Evolutionary conservation across 1,139 yeast genomes (phyloP), one percentile per base, ranked within the genome.

Genomic region (Yamadazyma trypodendri): DNA sequence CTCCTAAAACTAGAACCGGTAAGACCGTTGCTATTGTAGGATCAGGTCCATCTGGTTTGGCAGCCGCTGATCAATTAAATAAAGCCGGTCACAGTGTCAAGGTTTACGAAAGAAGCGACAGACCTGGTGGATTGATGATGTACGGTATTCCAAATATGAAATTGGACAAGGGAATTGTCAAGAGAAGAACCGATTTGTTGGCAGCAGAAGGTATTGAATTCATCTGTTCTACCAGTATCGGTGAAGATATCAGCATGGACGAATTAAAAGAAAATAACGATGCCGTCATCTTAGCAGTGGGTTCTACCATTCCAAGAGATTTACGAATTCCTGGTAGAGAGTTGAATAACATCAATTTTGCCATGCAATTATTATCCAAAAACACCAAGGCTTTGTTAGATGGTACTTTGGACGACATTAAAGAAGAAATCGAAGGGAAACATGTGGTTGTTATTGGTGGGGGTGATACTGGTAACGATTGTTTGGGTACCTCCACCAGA

Each of bases 131-230:
- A 40, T 75, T 92, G 60, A 68, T 92, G 68, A 92, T 92, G 97
- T 92, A 92, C 63, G 98, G 98, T 78, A 92, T 92, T 67, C 98
- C 98, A 55, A 92, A 92, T 74, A 92, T 92, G 98, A 92, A 92
- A 72, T 77, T 92, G 54, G 98, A 92, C 64, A 92, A 92, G 74
- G 75, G 83, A 28, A 78, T 92, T 57, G 96, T 92, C 44, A 86
- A 88, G 70, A 82, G 97, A 60, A 87, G 98, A 73, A 77, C 94
- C 43, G 95, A 90, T 61, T 74, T 92, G 60, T 70, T 92, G 75
- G 85, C 77, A 16, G 96, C 89, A 28, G 97, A 92, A 63, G 98
- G 98, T 37, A 73, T 92, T 54, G 77, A 77, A 32, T 88, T 92
- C 55, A 71, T 83, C 36, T 78, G 87, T 53, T 81, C 78, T 60